phyloP scores from a whole-genome alignment of 106 monocot species.

The Posidonia australis region DNA sequence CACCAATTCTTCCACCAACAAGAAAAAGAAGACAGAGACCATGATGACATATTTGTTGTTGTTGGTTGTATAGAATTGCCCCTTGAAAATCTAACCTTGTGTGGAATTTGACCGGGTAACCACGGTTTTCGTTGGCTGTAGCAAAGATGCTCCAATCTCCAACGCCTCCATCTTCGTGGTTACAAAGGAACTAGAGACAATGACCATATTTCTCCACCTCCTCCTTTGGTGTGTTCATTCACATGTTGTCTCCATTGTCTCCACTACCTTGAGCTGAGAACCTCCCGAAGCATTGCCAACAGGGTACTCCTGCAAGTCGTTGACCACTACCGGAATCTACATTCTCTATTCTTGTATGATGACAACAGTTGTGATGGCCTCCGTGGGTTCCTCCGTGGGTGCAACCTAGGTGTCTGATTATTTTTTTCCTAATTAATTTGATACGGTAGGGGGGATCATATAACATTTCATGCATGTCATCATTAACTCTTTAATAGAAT shows the following conservation, averaged over 20 bases:
- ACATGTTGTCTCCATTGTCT: conserved; percentile 35
- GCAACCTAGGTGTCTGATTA: conserved; percentile 26
- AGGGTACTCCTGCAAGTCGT: conserved; percentile 47
- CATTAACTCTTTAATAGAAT: no score
- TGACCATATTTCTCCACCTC: no score
- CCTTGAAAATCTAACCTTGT: conserved; percentile 37
- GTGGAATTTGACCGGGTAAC: conserved; percentile 27
- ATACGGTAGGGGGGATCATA: no score
- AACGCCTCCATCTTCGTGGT: no score
- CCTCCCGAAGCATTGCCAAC: no score
- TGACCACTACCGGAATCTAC: conserved; percentile 39
- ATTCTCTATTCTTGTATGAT: conserved; percentile 51
- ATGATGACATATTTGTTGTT: no score
- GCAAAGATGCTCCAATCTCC: no score
- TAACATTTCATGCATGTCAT: no score
- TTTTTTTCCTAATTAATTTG: no score
- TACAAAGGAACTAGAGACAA: conserved; percentile 60
- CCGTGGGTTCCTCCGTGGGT: conserved; percentile 34
- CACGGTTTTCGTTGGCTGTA: conserved; percentile 46
- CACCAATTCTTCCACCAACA: no score
- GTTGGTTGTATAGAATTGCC: background rate
- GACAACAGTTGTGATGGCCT: conserved; percentile 63
- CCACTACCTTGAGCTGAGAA: no score
- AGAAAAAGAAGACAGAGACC: no score
- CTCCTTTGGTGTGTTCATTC: conserved; percentile 27